phyloP scores from a whole-genome alignment of 495 filamentous ascomycete species.

The Xylaria curta region DNA sequence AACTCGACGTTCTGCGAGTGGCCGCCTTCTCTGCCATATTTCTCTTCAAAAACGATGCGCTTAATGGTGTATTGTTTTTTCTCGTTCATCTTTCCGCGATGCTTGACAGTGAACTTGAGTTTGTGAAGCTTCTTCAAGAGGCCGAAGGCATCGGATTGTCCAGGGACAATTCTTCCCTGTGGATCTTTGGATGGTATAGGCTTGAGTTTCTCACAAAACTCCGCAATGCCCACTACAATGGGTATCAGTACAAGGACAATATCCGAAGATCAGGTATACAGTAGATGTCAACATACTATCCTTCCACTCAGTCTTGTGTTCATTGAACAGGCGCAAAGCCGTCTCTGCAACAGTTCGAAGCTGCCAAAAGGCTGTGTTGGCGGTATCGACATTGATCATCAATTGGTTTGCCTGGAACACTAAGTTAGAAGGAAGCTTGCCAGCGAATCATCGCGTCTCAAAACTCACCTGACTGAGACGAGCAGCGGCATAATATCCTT shows the following conservation, averaged over 20 bases:
- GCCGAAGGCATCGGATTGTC: conserved; percentile 50
- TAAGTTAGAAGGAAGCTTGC: background rate
- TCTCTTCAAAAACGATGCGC: conserved; percentile 51
- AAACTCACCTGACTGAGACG: conserved; percentile 63
- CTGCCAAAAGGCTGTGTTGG: conserved; percentile 78
- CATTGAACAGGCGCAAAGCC: conserved; percentile 31
- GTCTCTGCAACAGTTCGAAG: conserved; percentile 43
- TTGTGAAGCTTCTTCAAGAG: conserved; percentile 64
- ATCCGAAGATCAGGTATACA: background rate
- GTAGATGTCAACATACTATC: conserved; percentile 15
- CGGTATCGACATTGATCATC: conserved; percentile 82
- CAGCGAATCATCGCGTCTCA: conserved; percentile 16
- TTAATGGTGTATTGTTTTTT: conserved; percentile 68
- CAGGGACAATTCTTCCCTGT: conserved; percentile 7
- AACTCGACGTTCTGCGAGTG: conserved; percentile 66
- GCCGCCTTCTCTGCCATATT: conserved; percentile 47
- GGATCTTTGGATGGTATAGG: background rate
- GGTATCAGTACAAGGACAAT: background rate
- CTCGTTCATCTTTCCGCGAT: conserved; percentile 55
- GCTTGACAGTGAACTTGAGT: conserved; percentile 69
- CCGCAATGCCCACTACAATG: background rate
- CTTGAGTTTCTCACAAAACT: background rate
- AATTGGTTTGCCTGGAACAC: conserved; percentile 44
- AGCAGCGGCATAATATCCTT: conserved; percentile 84
- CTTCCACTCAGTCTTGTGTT: conserved; percentile 20